Conservation (phyloP, 1,284 basidiomycete genomes). For the Cryptococcus depauperatus region DNA sequence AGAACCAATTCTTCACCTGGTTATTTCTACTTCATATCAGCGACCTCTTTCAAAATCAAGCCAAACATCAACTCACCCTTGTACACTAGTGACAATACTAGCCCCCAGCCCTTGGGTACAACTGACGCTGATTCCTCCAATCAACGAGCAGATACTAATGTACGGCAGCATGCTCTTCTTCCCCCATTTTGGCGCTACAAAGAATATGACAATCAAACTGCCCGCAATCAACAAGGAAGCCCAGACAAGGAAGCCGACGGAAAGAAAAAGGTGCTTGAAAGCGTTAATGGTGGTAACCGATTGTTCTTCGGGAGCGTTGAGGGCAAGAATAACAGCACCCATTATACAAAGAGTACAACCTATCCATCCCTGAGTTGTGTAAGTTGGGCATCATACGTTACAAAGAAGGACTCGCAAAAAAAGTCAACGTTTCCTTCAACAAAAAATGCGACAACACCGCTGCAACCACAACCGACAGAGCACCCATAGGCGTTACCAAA, state of each 20-base stretch:
- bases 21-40: slow-evolving; percentile 26
- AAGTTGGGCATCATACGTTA: not conserved
- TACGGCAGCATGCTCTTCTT: slow-evolving; percentile 95
- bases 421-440: slow-evolving; percentile 81
- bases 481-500: slow-evolving; percentile 66
- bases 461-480: slow-evolving; percentile 90
- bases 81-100: slow-evolving; percentile 76
- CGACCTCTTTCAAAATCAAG: not conserved
- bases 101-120: slow-evolving; percentile 90
- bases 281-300: slow-evolving; percentile 68
- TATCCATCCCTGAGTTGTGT: slow-evolving; percentile 59
- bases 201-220: slow-evolving; percentile 35
- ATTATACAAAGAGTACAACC: slow-evolving; percentile 82
- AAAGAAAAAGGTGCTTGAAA: slow-evolving; percentile 76
- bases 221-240: slow-evolving; percentile 38
- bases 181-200: slow-evolving; percentile 57
- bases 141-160: slow-evolving; percentile 87
- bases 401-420: slow-evolving; percentile 20
- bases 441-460: slow-evolving; percentile 89
- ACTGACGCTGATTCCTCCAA: slow-evolving; percentile 91
- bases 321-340: slow-evolving; percentile 55
- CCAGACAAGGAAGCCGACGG: slow-evolving; percentile 80
- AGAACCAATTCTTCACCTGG: slow-evolving; percentile 58
- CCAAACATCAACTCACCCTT: slow-evolving; percentile 60
- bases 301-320: slow-evolving; percentile 72